phyloP scores from a whole-genome alignment of 768 basidiomycete species.

The Russula sp. region DNA sequence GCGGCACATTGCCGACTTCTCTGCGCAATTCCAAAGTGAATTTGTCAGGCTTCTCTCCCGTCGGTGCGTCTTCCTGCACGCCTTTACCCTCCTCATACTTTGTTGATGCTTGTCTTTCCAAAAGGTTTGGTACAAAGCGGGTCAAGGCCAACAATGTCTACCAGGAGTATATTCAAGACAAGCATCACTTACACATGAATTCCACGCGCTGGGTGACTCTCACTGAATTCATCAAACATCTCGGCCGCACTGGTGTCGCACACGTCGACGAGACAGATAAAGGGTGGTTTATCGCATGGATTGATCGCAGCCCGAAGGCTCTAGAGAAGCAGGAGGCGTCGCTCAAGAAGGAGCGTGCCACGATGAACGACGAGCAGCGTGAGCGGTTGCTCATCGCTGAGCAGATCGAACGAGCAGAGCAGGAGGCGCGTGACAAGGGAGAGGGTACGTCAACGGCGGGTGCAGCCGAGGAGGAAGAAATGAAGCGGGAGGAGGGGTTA shows the following conservation, averaged over 20 bases:
- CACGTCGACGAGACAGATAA: slow-evolving; percentile 98
- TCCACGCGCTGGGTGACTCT: slow-evolving; percentile 95
- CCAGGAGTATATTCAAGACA: slow-evolving; percentile 96
- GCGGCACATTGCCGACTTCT: slow-evolving; percentile 86
- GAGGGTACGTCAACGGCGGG: slow-evolving; percentile 27
- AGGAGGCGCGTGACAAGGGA: slow-evolving; percentile 35
- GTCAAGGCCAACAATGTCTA: slow-evolving; percentile 94
- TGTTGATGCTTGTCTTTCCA: slow-evolving; percentile 1
- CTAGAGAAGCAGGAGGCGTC: slow-evolving; percentile 87
- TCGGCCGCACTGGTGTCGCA: slow-evolving; percentile 79
- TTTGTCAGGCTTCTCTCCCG: slow-evolving; percentile 88
- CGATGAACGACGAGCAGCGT: slow-evolving; percentile 89
- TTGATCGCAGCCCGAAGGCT: slow-evolving; percentile 93
- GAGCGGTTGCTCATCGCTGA: slow-evolving; percentile 85
- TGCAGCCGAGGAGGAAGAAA: slow-evolving; percentile 28
- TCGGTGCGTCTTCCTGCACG: slow-evolving; percentile 41
- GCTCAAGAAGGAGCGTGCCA: slow-evolving; percentile 85
- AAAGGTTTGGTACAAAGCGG: slow-evolving; percentile 87
- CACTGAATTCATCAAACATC: slow-evolving; percentile 88
- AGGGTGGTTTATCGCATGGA: slow-evolving; percentile 96
- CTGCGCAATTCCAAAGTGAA: slow-evolving; percentile 79
- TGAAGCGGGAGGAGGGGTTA: slow-evolving; percentile 48
- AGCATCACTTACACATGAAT: slow-evolving; percentile 96
- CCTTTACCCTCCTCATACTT: neutral
- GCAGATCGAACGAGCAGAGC: slow-evolving; percentile 84